These are phyloP conservation scores for Drechslerella stenobrocha DNA, from an alignment of 2,329 filamentous ascomycete species.

Conservation along the genomic window DNA sequence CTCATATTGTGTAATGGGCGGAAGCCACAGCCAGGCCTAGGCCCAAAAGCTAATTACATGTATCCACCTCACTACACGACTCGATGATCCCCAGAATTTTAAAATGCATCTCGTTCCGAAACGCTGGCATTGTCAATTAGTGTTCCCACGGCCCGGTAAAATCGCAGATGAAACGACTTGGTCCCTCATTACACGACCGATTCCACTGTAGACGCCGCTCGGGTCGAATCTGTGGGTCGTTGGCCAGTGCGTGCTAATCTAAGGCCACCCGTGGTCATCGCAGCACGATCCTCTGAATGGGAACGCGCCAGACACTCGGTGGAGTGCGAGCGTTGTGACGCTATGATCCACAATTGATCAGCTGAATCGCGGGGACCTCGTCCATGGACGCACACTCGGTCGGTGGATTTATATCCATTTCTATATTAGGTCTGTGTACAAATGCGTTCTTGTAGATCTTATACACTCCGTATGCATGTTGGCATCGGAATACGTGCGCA, in stretches of 20 bases:
- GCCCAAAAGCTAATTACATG: too few species aligned
- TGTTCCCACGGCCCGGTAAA: constrained; percentile 6
- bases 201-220: not conserved
- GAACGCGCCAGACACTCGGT: not conserved
- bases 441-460: not conserved
- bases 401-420: not conserved
- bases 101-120: constrained; percentile 3
- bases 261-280: not conserved
- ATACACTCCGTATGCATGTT: too few species aligned
- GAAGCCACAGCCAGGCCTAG: too few species aligned
- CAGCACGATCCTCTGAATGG: not conserved
- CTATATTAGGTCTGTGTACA: not conserved
- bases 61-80: too few species aligned
- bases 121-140: not conserved
- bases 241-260: too few species aligned
- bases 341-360: not conserved
- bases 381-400: not conserved
- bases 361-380: not conserved
- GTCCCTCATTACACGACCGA: not conserved
- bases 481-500: too few species aligned
- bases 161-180: not conserved
- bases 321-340: not conserved
- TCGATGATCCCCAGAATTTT: not conserved
- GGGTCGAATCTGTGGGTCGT: not conserved
- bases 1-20: too few species aligned